Conservation (phyloP, 768 basidiomycete species). For the Lactarius sp. region DNA sequence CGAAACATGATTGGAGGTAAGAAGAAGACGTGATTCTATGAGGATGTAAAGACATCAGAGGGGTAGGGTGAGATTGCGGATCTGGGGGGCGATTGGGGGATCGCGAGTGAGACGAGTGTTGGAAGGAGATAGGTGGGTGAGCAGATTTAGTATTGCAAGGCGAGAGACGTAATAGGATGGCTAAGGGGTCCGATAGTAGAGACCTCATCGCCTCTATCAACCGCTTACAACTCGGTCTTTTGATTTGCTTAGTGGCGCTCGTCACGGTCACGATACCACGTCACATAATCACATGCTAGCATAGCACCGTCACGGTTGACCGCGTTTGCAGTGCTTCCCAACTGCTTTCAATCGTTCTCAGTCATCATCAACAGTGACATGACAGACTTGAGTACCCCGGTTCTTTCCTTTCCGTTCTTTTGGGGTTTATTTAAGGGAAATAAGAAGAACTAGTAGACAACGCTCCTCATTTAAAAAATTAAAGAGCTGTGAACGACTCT, state of each 20-base stretch:
- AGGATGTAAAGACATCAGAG: background rate
- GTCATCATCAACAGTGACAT: no score
- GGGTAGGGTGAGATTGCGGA: background rate
- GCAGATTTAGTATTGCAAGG: background rate
- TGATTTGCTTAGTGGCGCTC: no score
- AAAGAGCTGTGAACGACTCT: no score
- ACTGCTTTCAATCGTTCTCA: no score
- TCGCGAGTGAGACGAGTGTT: background rate
- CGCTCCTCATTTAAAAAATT: no score
- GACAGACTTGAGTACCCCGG: no score
- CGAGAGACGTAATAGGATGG: background rate
- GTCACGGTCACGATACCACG: background rate
- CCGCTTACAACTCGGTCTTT: no score
- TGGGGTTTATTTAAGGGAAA: no score
- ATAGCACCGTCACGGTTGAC: no score
- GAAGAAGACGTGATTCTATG: background rate
- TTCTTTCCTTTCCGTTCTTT: no score
- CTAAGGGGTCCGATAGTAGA: background rate
- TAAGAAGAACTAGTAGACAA: no score
- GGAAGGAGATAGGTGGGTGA: background rate
- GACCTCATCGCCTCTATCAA: background rate
- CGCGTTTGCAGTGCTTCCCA: no score
- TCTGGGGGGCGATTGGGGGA: background rate
- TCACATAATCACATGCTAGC: background rate
- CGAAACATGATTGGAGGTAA: slow-evolving; percentile 5